Conservation (phyloP, 148 eudicot genomes). For the Pharnaceum exiguum region DNA sequence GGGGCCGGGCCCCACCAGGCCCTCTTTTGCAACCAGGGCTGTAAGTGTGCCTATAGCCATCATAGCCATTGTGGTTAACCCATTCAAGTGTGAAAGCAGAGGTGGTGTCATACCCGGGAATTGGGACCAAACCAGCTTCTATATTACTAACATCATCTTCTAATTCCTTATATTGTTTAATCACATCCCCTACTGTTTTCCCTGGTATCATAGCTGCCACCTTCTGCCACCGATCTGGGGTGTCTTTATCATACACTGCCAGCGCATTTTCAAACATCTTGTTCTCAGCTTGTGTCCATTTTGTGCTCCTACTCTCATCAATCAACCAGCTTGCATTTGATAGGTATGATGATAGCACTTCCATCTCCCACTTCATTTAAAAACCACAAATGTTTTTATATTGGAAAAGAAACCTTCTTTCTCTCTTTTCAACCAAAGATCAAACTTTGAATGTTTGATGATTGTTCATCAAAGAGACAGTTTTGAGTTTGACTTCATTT, state of each 20-base stretch:
- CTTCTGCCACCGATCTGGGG: conserved; percentile 85
- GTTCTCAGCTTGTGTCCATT: conserved; percentile 86
- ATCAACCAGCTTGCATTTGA: conserved; percentile 60
- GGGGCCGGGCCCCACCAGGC: conserved; percentile 31
- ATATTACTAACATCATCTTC: conserved; percentile 83
- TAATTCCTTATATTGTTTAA: conserved; percentile 70
- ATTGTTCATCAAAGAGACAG: conserved; percentile 12
- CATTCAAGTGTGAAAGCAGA: conserved; percentile 73
- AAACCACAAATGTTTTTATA: background rate
- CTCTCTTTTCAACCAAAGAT: background rate
- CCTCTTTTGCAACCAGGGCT: conserved; percentile 48
- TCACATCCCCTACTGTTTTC: conserved; percentile 75
- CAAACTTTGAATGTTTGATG: background rate
- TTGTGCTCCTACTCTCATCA: conserved; percentile 51
- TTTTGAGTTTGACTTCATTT: conserved; percentile 24
- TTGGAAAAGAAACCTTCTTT: background rate
- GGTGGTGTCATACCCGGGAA: conserved; percentile 46
- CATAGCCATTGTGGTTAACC: conserved; percentile 57
- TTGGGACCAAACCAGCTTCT: conserved; percentile 75
- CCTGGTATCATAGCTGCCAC: conserved; percentile 89
- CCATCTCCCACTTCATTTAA: conserved; percentile 61
- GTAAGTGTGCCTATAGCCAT: conserved; percentile 42
- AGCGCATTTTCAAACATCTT: conserved; percentile 84
- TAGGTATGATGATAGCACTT: conserved; percentile 56
- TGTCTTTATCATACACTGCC: conserved; percentile 65